Evolutionary conservation across 108 stramenopile genomes (phyloP).

Genomic region (Nitzschia sp.): DNA sequence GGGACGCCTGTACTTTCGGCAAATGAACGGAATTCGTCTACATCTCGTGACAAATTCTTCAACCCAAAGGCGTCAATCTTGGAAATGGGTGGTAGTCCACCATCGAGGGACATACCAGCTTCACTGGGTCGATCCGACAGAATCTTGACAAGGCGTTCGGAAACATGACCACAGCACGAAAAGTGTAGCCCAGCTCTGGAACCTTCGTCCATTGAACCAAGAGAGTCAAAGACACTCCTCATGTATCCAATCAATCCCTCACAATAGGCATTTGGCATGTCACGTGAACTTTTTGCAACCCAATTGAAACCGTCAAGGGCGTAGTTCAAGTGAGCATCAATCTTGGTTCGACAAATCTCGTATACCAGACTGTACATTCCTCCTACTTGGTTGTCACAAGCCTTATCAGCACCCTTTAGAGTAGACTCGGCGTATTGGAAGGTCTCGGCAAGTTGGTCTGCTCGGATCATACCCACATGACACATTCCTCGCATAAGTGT

Average conservation of each 20-base stretch:
- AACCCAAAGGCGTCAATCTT: constrained; percentile 86
- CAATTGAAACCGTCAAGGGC: constrained; percentile 84
- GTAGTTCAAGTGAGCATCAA: constrained; percentile 83
- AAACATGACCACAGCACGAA: constrained; percentile 88
- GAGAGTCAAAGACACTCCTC: constrained; percentile 67
- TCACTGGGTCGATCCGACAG: constrained; percentile 61
- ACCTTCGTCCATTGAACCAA: constrained; percentile 90
- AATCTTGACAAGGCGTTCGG: constrained; percentile 78
- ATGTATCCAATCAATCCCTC: constrained; percentile 85
- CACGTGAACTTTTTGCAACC: constrained; percentile 72
- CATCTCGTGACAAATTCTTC: constrained; percentile 76
- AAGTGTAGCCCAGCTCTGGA: constrained; percentile 86
- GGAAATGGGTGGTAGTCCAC: constrained; percentile 68
- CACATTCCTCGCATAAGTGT: constrained; percentile 87
- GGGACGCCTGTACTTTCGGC: constrained; percentile 79
- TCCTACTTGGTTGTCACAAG: constrained; percentile 86
- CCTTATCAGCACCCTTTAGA: constrained; percentile 79
- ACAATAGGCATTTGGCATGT: constrained; percentile 82
- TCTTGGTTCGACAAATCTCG: constrained; percentile 84
- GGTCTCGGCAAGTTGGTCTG: constrained; percentile 82
- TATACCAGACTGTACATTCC: constrained; percentile 84
- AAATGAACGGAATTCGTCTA: constrained; percentile 78
- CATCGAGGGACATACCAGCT: constrained; percentile 24
- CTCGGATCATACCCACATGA: constrained; percentile 79
- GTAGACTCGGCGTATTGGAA: constrained; percentile 81